Conservation (phyloP, 495 filamentous ascomycete genomes). For the Aspergillus saccharolyticus region DNA sequence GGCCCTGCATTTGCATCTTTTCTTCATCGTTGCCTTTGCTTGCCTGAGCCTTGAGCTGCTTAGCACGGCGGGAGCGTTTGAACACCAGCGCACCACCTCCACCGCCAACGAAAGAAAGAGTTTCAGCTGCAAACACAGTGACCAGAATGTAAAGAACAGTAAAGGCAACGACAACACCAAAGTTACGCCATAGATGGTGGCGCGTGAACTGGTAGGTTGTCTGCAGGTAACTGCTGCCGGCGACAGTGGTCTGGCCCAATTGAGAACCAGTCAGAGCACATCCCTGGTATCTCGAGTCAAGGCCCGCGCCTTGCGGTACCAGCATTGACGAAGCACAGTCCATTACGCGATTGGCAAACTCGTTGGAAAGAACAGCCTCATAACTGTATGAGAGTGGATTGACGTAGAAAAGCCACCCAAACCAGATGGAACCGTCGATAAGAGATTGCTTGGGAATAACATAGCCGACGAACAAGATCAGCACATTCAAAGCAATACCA, state of each 20-base stretch:
- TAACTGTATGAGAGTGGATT: conserved; percentile 74
- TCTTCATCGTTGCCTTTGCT: conserved; percentile 44
- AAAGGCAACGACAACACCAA: conserved; percentile 69
- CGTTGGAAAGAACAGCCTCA: conserved; percentile 64
- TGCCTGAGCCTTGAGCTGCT: conserved; percentile 43
- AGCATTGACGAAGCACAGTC: conserved; percentile 53
- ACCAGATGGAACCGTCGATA: conserved; percentile 64
- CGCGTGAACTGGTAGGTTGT: conserved; percentile 55
- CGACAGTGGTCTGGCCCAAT: conserved; percentile 39
- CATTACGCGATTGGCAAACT: conserved; percentile 58
- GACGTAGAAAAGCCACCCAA: conserved; percentile 70
- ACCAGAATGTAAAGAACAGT: conserved; percentile 63
- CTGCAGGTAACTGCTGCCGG: conserved; percentile 56
- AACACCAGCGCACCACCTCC: conserved; percentile 60
- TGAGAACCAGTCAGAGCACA: conserved; percentile 57
- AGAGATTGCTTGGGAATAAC: conserved; percentile 65
- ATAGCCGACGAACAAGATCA: conserved; percentile 76
- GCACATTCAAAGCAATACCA: conserved; percentile 61
- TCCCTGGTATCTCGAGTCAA: conserved; percentile 50
- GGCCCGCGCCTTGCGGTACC: conserved; percentile 51
- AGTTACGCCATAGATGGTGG: conserved; percentile 72
- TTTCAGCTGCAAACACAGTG: conserved; percentile 56
- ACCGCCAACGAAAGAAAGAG: conserved; percentile 47
- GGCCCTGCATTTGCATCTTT: conserved; percentile 26
- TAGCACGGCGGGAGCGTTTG: conserved; percentile 59